Evolutionary conservation across 768 basidiomycete genomes (phyloP).

Genomic region (Pisolithus orientalis): DNA sequence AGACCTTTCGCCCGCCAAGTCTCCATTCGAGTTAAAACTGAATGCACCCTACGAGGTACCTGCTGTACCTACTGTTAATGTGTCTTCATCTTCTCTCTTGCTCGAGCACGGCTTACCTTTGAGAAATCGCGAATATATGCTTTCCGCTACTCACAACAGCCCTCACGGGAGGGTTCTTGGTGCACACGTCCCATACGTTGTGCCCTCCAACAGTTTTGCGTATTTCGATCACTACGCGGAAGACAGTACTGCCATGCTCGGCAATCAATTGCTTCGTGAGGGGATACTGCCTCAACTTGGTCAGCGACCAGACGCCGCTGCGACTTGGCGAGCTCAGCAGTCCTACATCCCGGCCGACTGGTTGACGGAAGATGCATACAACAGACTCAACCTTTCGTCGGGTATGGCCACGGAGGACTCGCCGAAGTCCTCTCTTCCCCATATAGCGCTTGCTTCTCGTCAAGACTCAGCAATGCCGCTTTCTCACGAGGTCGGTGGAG

Average conservation of each 20-base stretch:
- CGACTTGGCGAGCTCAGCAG: conserved; percentile 23
- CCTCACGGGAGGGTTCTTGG: conserved; percentile 20
- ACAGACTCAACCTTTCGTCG: conserved; percentile 17
- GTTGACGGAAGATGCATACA: conserved; percentile 33
- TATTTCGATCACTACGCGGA: conserved; percentile 54
- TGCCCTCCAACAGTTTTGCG: conserved; percentile 28
- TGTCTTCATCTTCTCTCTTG: conserved; percentile 37
- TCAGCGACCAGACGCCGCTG: conserved; percentile 14
- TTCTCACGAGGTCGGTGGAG: conserved; percentile 46
- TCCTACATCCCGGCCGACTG: conserved; percentile 33
- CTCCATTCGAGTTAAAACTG: conserved; percentile 51
- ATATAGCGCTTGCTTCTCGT: conserved; percentile 17
- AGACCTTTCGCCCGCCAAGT: conserved; percentile 59
- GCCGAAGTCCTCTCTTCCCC: conserved; percentile 24
- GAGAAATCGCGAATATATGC: conserved; percentile 26
- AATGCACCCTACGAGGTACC: conserved; percentile 46
- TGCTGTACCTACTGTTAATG: conserved; percentile 13
- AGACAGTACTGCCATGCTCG: conserved; percentile 31
- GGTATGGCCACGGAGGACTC: conserved; percentile 22
- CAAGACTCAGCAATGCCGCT: conserved; percentile 22
- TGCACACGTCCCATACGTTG: conserved; percentile 7
- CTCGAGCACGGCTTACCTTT: conserved; percentile 37
- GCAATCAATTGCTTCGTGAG: conserved; percentile 30
- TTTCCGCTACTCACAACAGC: conserved; percentile 16
- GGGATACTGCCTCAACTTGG: conserved; percentile 23